These are phyloP conservation scores for Sporothrix variecibatus DNA, from an alignment of 2,329 filamentous ascomycete genomes.

Conservation along the genomic window DNA sequence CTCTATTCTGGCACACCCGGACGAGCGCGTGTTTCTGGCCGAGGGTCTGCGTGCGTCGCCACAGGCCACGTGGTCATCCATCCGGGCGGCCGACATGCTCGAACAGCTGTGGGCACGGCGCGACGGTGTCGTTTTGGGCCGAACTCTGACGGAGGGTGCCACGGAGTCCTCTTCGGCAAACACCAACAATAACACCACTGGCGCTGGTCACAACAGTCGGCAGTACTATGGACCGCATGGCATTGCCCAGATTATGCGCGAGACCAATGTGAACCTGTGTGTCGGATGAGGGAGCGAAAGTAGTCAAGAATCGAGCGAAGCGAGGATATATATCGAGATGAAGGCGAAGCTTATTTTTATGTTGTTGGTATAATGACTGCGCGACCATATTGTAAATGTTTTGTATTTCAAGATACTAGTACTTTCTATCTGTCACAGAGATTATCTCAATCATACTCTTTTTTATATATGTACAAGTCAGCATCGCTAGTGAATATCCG, in stretches of 20 bases:
- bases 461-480: neutral
- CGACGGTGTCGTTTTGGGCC: neutral
- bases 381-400: neutral
- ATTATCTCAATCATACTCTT: neutral
- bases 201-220: neutral
- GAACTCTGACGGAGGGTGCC: neutral
- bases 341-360: neutral
- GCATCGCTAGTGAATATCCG: neutral
- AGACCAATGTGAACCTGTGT: conserved; percentile 21
- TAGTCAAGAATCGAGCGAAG: neutral
- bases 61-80: conserved; percentile 27
- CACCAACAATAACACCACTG: neutral
- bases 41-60: conserved; percentile 28
- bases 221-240: conserved; percentile 28
- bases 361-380: neutral
- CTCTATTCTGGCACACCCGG: conserved; percentile 22
- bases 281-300: neutral
- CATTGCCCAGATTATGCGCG: conserved; percentile 25
- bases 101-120: conserved; percentile 28
- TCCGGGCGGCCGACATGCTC: conserved; percentile 29
- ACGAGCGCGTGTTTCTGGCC: conserved; percentile 27
- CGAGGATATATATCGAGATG: neutral
- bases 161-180: neutral
- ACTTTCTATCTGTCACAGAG: neutral
- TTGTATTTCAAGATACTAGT: neutral